Conservation (phyloP, 2,329 filamentous ascomycete genomes). For the Colletotrichum filicis region DNA sequence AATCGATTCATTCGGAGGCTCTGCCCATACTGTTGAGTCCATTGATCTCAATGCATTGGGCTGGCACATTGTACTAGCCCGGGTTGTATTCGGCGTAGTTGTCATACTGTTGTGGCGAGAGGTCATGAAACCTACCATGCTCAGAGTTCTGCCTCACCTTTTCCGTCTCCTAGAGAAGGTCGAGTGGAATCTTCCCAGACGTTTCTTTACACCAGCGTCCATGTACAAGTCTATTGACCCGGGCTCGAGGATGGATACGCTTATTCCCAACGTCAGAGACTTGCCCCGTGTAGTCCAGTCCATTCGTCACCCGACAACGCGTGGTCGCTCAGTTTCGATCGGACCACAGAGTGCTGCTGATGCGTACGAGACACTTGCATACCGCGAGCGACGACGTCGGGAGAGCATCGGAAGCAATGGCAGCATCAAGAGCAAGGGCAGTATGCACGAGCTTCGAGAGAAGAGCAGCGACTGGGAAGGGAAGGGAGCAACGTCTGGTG, state of each 20-base stretch:
- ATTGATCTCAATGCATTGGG: conserved; percentile 77
- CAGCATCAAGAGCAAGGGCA: conserved; percentile 56
- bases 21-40: conserved; percentile 61
- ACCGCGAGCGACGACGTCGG: conserved; percentile 74
- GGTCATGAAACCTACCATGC: conserved; percentile 84
- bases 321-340: conserved; percentile 85
- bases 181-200: conserved; percentile 83
- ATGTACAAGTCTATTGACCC: conserved; percentile 86
- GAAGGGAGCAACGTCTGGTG: conserved; percentile 55
- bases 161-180: conserved; percentile 87
- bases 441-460: conserved; percentile 52
- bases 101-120: conserved; percentile 92
- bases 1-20: conserved; percentile 54
- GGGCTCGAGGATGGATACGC: conserved; percentile 79
- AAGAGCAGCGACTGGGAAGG: conserved; percentile 52
- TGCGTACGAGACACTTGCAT: conserved; percentile 94
- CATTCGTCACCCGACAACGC: conserved; percentile 76
- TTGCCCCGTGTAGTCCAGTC: conserved; percentile 84
- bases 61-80: conserved; percentile 68
- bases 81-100: conserved; percentile 83
- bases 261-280: conserved; percentile 90
- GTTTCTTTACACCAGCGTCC: conserved; percentile 91
- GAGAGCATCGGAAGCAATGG: conserved; percentile 66
- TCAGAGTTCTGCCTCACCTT: conserved; percentile 82
- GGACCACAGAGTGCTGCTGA: conserved; percentile 97